Evolutionary conservation across 2,329 filamentous ascomycete species (phyloP).

Genomic region (Fusarium sp.): DNA sequence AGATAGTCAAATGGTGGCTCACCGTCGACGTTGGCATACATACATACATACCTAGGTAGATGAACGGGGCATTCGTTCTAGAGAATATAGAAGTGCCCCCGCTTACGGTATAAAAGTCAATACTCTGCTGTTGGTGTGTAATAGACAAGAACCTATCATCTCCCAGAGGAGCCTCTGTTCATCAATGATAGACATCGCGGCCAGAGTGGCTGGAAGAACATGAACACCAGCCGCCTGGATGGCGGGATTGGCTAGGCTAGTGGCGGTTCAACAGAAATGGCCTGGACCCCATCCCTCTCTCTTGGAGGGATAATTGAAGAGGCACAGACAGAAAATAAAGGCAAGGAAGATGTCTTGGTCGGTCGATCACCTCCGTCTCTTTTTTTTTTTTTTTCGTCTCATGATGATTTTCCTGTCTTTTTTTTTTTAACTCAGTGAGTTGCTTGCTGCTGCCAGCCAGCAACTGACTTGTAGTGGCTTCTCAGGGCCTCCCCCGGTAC

Average conservation of each 20-base stretch:
- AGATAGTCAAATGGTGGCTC: background rate
- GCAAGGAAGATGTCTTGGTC: background rate
- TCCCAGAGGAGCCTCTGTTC: constrained; percentile 17
- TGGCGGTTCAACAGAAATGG: constrained; percentile 18
- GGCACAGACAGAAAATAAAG: too few species aligned
- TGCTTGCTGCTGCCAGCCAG: constrained; percentile 4
- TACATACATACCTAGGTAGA: too few species aligned
- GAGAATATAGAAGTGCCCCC: constrained; percentile 4
- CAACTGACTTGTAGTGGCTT: constrained; percentile 15
- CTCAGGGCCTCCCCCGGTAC: constrained; percentile 3
- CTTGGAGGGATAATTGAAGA: too few species aligned
- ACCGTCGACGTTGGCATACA: constrained; percentile 1
- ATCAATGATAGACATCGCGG: background rate
- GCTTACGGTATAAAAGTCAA: constrained; percentile 12
- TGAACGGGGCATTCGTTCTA: constrained; percentile 4
- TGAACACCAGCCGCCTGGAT: constrained; percentile 23
- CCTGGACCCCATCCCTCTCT: too few species aligned
- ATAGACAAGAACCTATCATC: constrained; percentile 16
- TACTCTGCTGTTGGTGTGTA: constrained; percentile 5
- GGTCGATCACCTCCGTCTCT: constrained; percentile 14
- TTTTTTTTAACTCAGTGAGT: constrained; percentile 1
- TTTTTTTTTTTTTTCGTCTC: constrained; percentile 13
- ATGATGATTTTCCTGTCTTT: constrained; percentile 12
- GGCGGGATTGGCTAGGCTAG: constrained; percentile 19
- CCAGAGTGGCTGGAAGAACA: constrained; percentile 19